These are phyloP conservation scores for Pythium monospermum DNA, from an alignment of 352 stramenopile species.

Conservation along the genomic window DNA sequence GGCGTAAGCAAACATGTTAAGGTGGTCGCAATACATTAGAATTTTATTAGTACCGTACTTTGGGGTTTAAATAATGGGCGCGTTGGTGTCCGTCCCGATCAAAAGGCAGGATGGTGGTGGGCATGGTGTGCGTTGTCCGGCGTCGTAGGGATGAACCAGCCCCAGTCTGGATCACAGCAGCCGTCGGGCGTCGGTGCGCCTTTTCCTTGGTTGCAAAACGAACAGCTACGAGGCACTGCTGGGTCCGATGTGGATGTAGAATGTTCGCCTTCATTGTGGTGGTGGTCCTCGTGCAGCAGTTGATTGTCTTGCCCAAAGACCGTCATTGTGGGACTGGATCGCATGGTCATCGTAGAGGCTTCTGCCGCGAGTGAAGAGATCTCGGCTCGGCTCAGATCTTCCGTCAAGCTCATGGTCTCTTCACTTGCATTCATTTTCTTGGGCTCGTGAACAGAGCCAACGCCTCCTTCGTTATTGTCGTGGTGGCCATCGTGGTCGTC, in stretches of 20 bases:
- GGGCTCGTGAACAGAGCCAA: background rate
- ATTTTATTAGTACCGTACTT: no score
- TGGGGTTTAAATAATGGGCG: background rate
- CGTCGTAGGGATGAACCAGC: constrained; percentile 56
- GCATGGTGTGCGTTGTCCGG: constrained; percentile 14
- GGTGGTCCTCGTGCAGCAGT: no score
- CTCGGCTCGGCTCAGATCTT: background rate
- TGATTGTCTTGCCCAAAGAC: no score
- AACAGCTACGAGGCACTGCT: no score
- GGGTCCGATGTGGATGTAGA: no score
- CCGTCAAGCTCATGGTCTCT: no score
- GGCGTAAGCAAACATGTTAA: no score
- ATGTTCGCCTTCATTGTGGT: no score
- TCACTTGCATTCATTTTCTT: no score
- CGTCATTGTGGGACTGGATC: no score
- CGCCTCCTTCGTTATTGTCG: background rate
- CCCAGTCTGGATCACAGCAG: constrained; percentile 58
- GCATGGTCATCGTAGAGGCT: no score
- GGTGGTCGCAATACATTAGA: no score
- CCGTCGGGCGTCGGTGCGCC: constrained; percentile 6
- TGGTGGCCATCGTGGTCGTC: constrained; percentile 9
- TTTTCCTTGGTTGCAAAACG: constrained; percentile 20
- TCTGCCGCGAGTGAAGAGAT: background rate
- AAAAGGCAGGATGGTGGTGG: background rate
- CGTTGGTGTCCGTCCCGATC: background rate